These are phyloP conservation scores for Hanseniaspora gamundiae DNA, from an alignment of 1,139 yeast genomes.

Conservation along the genomic window DNA sequence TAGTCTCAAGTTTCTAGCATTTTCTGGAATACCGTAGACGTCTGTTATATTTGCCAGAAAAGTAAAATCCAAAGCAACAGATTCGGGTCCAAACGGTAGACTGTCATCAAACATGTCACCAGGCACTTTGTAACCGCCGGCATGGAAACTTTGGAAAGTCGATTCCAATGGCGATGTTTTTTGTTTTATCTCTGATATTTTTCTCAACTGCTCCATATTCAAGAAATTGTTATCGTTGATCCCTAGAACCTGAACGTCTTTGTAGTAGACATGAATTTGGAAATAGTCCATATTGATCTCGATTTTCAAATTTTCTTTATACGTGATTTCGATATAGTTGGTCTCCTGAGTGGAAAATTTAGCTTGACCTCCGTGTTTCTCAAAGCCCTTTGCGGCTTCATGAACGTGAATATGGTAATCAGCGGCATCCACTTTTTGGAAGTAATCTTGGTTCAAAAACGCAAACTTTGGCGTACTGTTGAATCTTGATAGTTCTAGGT, in stretches of 20 bases:
- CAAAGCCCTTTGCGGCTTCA: not conserved
- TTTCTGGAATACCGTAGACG: slow-evolving; percentile 92
- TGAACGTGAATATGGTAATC: not conserved
- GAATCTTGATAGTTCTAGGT: slow-evolving; percentile 36
- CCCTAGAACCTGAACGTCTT: slow-evolving; percentile 36
- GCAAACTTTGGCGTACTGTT: slow-evolving; percentile 54
- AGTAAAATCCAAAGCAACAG: slow-evolving; percentile 67
- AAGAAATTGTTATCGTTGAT: slow-evolving; percentile 60
- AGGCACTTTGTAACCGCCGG: slow-evolving; percentile 29
- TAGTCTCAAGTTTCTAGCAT: slow-evolving; percentile 67
- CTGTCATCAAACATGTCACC: slow-evolving; percentile 43
- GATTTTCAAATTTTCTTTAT: slow-evolving; percentile 19
- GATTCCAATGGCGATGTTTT: slow-evolving; percentile 45
- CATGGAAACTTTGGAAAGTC: slow-evolving; percentile 39
- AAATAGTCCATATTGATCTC: slow-evolving; percentile 40
- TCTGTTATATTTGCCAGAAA: slow-evolving; percentile 42
- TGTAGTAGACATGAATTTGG: slow-evolving; percentile 35
- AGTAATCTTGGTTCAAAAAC: slow-evolving; percentile 27
- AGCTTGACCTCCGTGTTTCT: not conserved
- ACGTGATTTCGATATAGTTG: not conserved
- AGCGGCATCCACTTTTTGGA: slow-evolving; percentile 1
- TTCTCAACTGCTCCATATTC: slow-evolving; percentile 71
- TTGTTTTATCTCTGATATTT: slow-evolving; percentile 27
- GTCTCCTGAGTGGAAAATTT: not conserved
- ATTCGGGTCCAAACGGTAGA: slow-evolving; percentile 75